Evolutionary conservation across 257 asterid species (phyloP), one percentile per base, ranked within the genome.

Genomic region (Solanum ahanhuiri): DNA sequence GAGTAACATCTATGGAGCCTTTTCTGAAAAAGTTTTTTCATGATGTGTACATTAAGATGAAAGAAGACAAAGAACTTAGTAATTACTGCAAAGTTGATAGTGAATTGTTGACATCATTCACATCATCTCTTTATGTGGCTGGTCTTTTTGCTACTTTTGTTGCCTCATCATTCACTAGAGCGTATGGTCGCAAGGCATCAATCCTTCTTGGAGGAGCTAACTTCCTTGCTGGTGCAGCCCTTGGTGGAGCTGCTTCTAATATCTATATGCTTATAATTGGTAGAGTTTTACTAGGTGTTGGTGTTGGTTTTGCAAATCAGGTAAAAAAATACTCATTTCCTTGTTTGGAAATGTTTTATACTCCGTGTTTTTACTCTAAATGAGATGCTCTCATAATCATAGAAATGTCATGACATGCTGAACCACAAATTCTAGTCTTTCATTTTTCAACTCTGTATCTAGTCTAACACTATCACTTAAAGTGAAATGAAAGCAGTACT

Each of bases 271-370:
- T 95, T 5, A 94, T 95, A 37, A 71, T 94, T 12, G 98, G 98
- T 37, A 66, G 98, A 22, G 89, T 95, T 60, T 86, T 93, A 85
- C 94, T 95, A 15, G 98, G 98, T 31, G 86, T 94, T 20, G 98
- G 97, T 5, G 93, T 95, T 86, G 97, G 98, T 81, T 94, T 95
- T 51, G 91, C 97, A 5, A 95, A 92, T 84, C 98, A 95, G 97
- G 97, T 93, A 17, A 60, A 15, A 11, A 6, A 41, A 39, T 20
- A 10, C 30, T 10, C 9, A 35, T 73, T 73, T 73, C 48, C 18
- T 14, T 73, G 0, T 35, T 72, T 73, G 5, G 2, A 73, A 73
- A 72, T 33, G 7, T 6, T 34, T 71, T 34, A 72, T 18, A 22
- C 18, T 20, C 4, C 1, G 2, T 2, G 9, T 7, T 43, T 22